A percentile compares a stretch with the other conserved stretches of the same genome.
phyloP scores from a whole-genome alignment of 176 grass and related monocot species.

The Elaeis guineensis region DNA sequence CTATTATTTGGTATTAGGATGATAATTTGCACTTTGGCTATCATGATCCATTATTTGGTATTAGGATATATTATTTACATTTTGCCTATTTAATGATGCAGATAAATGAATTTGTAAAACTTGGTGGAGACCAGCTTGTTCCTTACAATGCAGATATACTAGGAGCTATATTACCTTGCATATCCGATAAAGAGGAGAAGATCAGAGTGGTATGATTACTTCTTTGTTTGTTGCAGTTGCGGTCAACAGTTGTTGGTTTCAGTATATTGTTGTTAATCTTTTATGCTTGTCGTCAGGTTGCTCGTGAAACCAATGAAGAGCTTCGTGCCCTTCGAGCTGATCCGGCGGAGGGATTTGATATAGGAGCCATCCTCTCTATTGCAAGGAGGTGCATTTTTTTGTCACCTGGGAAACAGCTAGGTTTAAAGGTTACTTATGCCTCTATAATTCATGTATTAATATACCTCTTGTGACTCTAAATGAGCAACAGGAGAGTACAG shows the following conservation, averaged over 20 bases:
- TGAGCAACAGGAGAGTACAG: background rate
- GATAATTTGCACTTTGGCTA: no score
- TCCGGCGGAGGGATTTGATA: slow-evolving; percentile 87
- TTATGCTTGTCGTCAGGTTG: slow-evolving; percentile 49
- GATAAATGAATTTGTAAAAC: slow-evolving; percentile 99
- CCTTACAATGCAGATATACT: slow-evolving; percentile 97
- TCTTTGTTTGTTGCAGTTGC: background rate
- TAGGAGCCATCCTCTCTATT: slow-evolving; percentile 71
- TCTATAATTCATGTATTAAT: background rate
- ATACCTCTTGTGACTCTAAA: slow-evolving; percentile 1
- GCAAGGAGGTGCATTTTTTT: slow-evolving; percentile 62
- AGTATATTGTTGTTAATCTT: background rate
- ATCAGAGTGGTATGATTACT: slow-evolving; percentile 70
- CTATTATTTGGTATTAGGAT: no score
- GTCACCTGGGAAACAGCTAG: background rate
- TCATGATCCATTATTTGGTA: background rate
- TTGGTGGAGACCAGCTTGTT: slow-evolving; percentile 94
- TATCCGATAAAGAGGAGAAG: slow-evolving; percentile 95
- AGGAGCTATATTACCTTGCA: slow-evolving; percentile 92
- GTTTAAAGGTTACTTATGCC: background rate
- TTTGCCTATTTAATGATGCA: slow-evolving; percentile 29
- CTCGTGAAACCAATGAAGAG: slow-evolving; percentile 95
- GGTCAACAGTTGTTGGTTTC: background rate
- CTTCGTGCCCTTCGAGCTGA: slow-evolving; percentile 83
- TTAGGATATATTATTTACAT: slow-evolving; percentile 12